Percentiles rank a stretch among this genome's conserved stretches.
Conservation (phyloP, 1,139 yeast genomes). For the Suhomyces kunorum region DNA sequence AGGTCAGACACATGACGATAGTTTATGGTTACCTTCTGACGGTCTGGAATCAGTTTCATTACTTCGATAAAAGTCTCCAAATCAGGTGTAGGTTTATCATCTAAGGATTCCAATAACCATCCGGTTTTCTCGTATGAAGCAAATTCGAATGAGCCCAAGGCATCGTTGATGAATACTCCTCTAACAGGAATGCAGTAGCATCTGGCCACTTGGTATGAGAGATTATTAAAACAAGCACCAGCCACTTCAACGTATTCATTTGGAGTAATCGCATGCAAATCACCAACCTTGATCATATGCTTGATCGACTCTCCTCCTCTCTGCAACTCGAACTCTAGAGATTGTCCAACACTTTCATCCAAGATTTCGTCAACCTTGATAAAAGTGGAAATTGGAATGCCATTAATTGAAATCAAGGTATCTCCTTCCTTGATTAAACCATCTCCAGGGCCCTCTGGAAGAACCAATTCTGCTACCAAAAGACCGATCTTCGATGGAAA, state of each 20-base stretch:
- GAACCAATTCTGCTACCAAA: conserved; percentile 77
- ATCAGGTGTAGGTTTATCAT: conserved; percentile 71
- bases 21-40: conserved; percentile 66
- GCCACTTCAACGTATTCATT: conserved; percentile 76
- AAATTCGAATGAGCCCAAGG: conserved; percentile 74
- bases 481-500: conserved; percentile 82
- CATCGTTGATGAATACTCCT: conserved; percentile 81
- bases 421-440: conserved; percentile 80
- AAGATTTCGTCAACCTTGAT: conserved; percentile 82
- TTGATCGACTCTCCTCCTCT: conserved; percentile 65
- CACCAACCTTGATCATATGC: conserved; percentile 60
- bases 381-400: conserved; percentile 64
- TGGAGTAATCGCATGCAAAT: conserved; percentile 82
- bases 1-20: conserved; percentile 81
- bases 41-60: conserved; percentile 76
- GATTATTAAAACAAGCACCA: conserved; percentile 83
- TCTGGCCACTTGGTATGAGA: conserved; percentile 88
- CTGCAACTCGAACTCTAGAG: conserved; percentile 62
- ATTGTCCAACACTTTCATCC: conserved; percentile 67
- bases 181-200: conserved; percentile 78
- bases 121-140: conserved; percentile 58
- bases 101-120: conserved; percentile 78
- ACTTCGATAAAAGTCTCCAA: conserved; percentile 76
- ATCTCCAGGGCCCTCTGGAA: conserved; percentile 89
- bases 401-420: conserved; percentile 73